Evolutionary conservation across 1,139 yeast species (phyloP), one percentile per base, ranked within the genome.

Genomic region (Geotrichum siamense): DNA sequence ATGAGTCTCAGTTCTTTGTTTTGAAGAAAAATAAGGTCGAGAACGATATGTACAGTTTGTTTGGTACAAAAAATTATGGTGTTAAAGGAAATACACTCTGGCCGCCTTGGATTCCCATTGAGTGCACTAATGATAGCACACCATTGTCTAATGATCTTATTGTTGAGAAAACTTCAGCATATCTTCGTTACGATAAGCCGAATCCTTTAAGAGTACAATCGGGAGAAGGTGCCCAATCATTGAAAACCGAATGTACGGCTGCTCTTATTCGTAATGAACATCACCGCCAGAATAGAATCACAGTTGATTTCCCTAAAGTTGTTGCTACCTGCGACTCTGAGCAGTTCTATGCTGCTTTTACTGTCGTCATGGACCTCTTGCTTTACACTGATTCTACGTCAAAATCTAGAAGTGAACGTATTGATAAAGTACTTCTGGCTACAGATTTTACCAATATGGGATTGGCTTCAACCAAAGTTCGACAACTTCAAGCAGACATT

Each of bases 21-120:
- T 71, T 86, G 53, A 69, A 75, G 55, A 65, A 72, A 58, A 61
- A 74, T 51, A 71, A 69, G 20, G 65, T 72, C 21, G 48, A 63
- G n/a, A 66, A 63, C 16, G 65, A 70, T 6, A 67, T 69, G 2
- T 69, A 70, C 45, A 58, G 68, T 13, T 62, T 72, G 33, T 70
- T 71, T 52, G 61, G 67, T 38, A 53, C 59, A 10, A 58, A 61
- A 30, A 62, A 60, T 12, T 70, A 67, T 49, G 72, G 72, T 3
- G 62, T 62, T 25, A 61, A 57, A 12, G 54, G 61, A 6, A 41
- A 51, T 16, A 5, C 37, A 10, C 56, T 61, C 15, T 85, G 96
- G 96, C 91, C 94, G 0, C 94, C 95, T 1, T 82, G 91, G 86
- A 62, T 86, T 28, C 60, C 70, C 1, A 54, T 76, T 41, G 97